Percentiles rank a stretch among this genome's conserved stretches.
Conservation (phyloP, 768 basidiomycete species). For the Macrolepiota albuminosa region DNA sequence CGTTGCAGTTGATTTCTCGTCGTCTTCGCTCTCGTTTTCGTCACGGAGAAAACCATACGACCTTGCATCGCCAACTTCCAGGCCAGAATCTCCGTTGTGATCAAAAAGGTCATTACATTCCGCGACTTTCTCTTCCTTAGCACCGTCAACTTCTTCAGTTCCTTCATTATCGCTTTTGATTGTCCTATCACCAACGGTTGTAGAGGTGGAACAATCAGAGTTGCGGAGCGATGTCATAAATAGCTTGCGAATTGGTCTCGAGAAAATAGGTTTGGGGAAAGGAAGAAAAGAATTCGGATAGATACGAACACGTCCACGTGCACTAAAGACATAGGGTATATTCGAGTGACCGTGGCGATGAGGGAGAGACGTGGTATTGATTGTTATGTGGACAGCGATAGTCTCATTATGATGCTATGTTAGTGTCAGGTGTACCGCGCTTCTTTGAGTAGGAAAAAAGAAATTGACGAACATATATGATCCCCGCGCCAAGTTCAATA, state of each 20-base stretch:
- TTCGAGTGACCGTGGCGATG: slow-evolving; percentile 56
- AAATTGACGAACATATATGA: slow-evolving; percentile 54
- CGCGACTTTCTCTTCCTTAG: slow-evolving; percentile 1
- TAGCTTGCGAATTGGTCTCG: slow-evolving; percentile 14
- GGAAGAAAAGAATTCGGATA: slow-evolving; percentile 17
- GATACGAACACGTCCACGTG: slow-evolving; percentile 40
- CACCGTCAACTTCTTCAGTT: slow-evolving; percentile 2
- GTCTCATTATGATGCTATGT: slow-evolving; percentile 48
- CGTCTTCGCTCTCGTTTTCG: slow-evolving; percentile 16
- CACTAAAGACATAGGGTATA: slow-evolving; percentile 55
- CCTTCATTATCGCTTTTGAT: slow-evolving; percentile 7
- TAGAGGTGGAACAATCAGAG: not conserved
- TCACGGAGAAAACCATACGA: slow-evolving; percentile 10
- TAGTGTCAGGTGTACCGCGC: not conserved
- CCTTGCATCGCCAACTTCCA: slow-evolving; percentile 18
- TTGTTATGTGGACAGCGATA: slow-evolving; percentile 58
- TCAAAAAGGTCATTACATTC: slow-evolving; percentile 13
- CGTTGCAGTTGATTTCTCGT: slow-evolving; percentile 11
- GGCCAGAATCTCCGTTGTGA: slow-evolving; percentile 19
- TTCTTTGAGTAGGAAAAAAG: not conserved
- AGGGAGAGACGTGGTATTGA: slow-evolving; percentile 48
- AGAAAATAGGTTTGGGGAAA: slow-evolving; percentile 17
- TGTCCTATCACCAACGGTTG: not conserved
- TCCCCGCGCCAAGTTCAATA: slow-evolving; percentile 36
- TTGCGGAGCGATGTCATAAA: slow-evolving; percentile 1